Evolutionary conservation across 495 filamentous ascomycete species (phyloP).

Genomic region (Hypoxylon fuscum): DNA sequence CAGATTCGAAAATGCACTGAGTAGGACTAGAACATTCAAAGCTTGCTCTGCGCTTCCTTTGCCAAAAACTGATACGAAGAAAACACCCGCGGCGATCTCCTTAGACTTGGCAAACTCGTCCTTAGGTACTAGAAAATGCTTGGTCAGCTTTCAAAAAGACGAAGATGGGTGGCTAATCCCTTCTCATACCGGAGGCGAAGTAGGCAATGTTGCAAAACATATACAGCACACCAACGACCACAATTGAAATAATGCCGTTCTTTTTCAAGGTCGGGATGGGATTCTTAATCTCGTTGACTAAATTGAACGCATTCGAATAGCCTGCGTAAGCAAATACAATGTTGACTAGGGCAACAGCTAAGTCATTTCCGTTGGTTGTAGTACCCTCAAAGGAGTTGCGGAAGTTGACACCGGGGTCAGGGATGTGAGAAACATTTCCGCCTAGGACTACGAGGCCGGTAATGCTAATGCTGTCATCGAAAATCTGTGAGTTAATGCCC

Average conservation of each 20-base stretch:
- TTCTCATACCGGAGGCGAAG: constrained; percentile 57
- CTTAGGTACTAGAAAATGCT: constrained; percentile 53
- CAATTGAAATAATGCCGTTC: constrained; percentile 60
- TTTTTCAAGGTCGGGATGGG: constrained; percentile 56
- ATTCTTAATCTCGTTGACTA: constrained; percentile 72
- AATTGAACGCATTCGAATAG: constrained; percentile 69
- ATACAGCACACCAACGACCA: constrained; percentile 63
- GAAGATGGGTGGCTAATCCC: not conserved
- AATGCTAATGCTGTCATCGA: constrained; percentile 54
- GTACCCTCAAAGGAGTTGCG: constrained; percentile 64
- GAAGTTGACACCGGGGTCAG: constrained; percentile 66
- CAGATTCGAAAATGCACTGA: constrained; percentile 72
- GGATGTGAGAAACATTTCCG: constrained; percentile 61
- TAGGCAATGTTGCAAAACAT: constrained; percentile 71
- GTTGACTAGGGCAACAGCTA: constrained; percentile 68
- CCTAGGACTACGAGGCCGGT: constrained; percentile 69
- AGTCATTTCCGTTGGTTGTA: constrained; percentile 60
- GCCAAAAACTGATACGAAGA: constrained; percentile 70
- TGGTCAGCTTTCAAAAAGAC: constrained; percentile 7
- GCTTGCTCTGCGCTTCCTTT: constrained; percentile 57
- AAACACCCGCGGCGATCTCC: constrained; percentile 64
- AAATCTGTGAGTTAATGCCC: not conserved
- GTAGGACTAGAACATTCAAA: constrained; percentile 67
- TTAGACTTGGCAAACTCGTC: constrained; percentile 61
- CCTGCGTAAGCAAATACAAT: constrained; percentile 72